A percentile compares a stretch with the other conserved stretches of the same genome.
phyloP scores from a whole-genome alignment of 768 basidiomycete genomes.

The Pilatotrama ljubarskyi region DNA sequence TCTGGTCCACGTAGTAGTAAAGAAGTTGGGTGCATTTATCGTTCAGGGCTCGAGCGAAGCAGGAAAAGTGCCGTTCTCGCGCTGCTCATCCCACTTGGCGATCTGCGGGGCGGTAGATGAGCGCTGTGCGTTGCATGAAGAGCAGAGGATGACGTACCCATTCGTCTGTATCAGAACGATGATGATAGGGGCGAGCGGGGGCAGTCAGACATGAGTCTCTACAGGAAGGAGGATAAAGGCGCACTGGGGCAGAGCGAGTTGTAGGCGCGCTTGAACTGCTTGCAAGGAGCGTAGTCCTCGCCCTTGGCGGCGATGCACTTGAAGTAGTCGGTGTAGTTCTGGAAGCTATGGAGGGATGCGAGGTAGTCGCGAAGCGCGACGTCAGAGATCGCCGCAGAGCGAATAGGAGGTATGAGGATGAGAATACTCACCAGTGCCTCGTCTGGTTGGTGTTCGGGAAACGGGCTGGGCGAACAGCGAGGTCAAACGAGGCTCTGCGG shows the following conservation, averaged over 20 bases:
- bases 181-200: background rate
- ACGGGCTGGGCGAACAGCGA: conserved; percentile 53
- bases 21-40: conserved; percentile 1
- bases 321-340: conserved; percentile 99
- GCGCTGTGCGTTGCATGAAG: background rate
- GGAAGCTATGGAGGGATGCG: conserved; percentile 55
- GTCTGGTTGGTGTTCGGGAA: conserved; percentile 95
- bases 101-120: conserved; percentile 47
- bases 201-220: background rate
- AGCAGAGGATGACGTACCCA: conserved; percentile 56
- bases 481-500: conserved; percentile 8
- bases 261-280: conserved; percentile 96
- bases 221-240: conserved; percentile 35
- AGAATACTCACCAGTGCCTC: conserved; percentile 77
- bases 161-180: conserved; percentile 65
- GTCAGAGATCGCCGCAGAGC: background rate
- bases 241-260: conserved; percentile 96
- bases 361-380: background rate
- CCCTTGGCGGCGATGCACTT: conserved; percentile 97
- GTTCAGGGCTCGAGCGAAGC: conserved; percentile 79
- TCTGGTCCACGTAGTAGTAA: background rate
- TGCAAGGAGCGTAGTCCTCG: conserved; percentile 97
- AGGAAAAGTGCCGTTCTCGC: conserved; percentile 91
- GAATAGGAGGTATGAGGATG: background rate
- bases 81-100: conserved; percentile 90